Evolutionary conservation across 139 green algal species (phyloP).

Genomic region (Chlorella sp.): DNA sequence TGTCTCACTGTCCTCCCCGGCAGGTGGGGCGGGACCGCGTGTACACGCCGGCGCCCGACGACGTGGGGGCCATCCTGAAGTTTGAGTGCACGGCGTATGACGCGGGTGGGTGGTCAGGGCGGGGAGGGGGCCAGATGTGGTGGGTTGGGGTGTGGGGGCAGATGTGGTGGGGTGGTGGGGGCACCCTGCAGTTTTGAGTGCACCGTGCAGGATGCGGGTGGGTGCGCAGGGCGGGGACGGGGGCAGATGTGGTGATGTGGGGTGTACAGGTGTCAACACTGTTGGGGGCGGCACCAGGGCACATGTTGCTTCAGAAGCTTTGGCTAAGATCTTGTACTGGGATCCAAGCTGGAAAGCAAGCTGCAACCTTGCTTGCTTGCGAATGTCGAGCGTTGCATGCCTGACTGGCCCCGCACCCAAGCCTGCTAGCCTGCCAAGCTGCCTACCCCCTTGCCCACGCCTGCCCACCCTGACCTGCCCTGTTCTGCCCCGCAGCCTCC

Average conservation of each 20-base stretch:
- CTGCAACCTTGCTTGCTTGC: too few species aligned
- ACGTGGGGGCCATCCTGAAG: constrained; percentile 92
- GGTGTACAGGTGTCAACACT: too few species aligned
- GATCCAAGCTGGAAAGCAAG: too few species aligned
- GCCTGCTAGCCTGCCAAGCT: not conserved
- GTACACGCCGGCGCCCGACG: constrained; percentile 86
- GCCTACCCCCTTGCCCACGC: not conserved
- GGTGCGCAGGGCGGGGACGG: too few species aligned
- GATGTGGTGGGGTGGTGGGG: too few species aligned
- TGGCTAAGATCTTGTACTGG: too few species aligned
- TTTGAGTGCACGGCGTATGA: constrained; percentile 74
- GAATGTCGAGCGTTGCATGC: not conserved
- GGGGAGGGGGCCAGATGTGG: not conserved
- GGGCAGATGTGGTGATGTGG: too few species aligned
- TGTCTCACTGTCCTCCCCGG: too few species aligned
- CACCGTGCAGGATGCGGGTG: constrained; percentile 20
- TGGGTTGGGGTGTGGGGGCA: not conserved
- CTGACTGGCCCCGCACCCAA: not conserved
- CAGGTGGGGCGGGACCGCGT: constrained; percentile 67
- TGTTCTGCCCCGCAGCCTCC: constrained; percentile 8
- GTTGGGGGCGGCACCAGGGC: too few species aligned
- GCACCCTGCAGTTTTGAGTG: too few species aligned
- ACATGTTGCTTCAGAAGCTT: too few species aligned
- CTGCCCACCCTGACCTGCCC: not conserved
- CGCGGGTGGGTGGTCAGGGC: constrained; percentile 52